These are phyloP conservation scores for Mytilinidion resinicola DNA, from an alignment of 495 filamentous ascomycete species.

Conservation along the genomic window DNA sequence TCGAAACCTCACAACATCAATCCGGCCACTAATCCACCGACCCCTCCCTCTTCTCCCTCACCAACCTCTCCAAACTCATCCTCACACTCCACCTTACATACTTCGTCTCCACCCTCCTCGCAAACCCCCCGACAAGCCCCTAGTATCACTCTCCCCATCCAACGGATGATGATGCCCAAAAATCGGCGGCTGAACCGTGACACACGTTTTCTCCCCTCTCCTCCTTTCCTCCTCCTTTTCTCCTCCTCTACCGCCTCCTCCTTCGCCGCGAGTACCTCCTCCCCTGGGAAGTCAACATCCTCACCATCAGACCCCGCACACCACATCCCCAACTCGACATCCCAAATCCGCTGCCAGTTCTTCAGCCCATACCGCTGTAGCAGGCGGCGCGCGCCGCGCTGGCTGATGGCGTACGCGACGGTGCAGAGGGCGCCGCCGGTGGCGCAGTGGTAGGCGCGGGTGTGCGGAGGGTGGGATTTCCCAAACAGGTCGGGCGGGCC, in stretches of 20 bases:
- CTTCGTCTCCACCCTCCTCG: slow-evolving; percentile 40
- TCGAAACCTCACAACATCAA: background rate
- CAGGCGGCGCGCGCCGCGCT: slow-evolving; percentile 38
- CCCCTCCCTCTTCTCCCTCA: slow-evolving; percentile 16
- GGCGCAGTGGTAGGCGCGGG: slow-evolving; percentile 19
- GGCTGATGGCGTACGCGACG: slow-evolving; percentile 19
- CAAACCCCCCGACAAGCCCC: slow-evolving; percentile 30
- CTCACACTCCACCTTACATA: slow-evolving; percentile 47
- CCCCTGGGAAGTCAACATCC: background rate
- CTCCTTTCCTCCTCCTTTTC: no score
- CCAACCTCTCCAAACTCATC: slow-evolving; percentile 38
- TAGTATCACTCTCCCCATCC: slow-evolving; percentile 42
- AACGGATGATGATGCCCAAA: slow-evolving; percentile 44
- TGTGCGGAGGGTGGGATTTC: slow-evolving; percentile 13
- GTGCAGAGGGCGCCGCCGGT: slow-evolving; percentile 38
- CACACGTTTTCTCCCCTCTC: slow-evolving; percentile 31
- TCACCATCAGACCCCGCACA: slow-evolving; percentile 32
- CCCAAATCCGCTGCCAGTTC: slow-evolving; percentile 39
- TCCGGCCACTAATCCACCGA: slow-evolving; percentile 24
- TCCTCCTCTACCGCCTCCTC: no score
- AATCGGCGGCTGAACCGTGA: slow-evolving; percentile 42
- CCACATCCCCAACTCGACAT: slow-evolving; percentile 45
- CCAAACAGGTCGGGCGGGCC: slow-evolving; percentile 14
- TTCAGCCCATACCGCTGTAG: slow-evolving; percentile 45
- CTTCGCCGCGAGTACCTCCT: no score